Conservation (phyloP, 805 yeast genomes). For the Limtongia smithiae region DNA sequence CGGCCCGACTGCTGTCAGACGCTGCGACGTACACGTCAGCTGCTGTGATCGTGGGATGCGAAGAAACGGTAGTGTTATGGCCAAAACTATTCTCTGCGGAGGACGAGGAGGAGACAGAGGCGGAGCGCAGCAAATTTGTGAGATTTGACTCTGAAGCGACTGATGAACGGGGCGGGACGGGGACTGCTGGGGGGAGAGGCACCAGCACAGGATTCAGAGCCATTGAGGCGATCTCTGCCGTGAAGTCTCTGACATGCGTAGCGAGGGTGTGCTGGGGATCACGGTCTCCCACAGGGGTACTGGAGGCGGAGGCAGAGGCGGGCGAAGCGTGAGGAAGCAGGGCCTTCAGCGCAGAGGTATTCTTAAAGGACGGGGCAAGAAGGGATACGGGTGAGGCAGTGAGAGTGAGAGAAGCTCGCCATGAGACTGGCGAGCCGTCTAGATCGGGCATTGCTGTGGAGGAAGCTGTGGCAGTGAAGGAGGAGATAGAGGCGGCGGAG, state of each 20-base stretch:
- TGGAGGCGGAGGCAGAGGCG: neutral
- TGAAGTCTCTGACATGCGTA: constrained; percentile 20
- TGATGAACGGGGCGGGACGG: constrained; percentile 18
- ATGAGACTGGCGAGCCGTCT: no score
- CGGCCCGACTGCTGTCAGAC: neutral
- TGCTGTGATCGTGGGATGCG: neutral
- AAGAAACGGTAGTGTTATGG: neutral
- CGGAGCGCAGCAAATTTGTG: constrained; percentile 13
- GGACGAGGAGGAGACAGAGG: constrained; percentile 1
- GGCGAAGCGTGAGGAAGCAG: constrained; percentile 2
- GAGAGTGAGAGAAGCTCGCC: no score
- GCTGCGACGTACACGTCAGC: neutral
- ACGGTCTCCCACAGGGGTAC: neutral
- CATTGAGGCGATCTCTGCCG: constrained; percentile 27
- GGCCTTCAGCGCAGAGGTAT: neutral
- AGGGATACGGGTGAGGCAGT: no score
- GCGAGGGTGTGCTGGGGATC: neutral
- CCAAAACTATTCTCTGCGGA: no score
- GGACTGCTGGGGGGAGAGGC: constrained; percentile 10
- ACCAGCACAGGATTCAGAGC: constrained; percentile 13
- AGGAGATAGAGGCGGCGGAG: no score
- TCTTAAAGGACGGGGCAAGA: no score
- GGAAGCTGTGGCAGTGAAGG: no score
- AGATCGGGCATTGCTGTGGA: no score
- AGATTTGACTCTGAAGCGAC: constrained; percentile 10